Evolutionary conservation across 257 asterid species (phyloP).

Genomic region (Striga asiatica): DNA sequence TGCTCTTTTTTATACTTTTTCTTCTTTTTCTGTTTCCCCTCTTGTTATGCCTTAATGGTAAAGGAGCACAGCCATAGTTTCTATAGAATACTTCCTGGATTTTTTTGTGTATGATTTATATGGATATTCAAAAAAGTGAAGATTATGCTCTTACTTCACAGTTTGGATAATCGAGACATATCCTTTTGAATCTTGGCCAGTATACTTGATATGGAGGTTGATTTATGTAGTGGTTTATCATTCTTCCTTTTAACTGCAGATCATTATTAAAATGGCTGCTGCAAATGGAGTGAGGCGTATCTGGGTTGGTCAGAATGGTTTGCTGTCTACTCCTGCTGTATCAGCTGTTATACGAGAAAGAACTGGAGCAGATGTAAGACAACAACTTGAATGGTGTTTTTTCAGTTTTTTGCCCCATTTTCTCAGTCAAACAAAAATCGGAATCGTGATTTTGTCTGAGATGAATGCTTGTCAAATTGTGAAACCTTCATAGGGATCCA

Average conservation of each 20-base stretch:
- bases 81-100: too few relatives aligned
- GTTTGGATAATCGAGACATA: not conserved
- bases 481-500: conserved; percentile 62
- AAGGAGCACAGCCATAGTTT: too few relatives aligned
- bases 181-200: not conserved
- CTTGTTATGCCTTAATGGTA: too few relatives aligned
- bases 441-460: not conserved
- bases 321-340: conserved; percentile 94
- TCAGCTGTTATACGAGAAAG: conserved; percentile 86
- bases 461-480: not conserved
- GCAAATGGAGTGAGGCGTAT: conserved; percentile 90
- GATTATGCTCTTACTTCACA: too few relatives aligned
- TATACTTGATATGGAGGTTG: conserved; percentile 6
- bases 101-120: too few relatives aligned
- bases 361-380: conserved; percentile 71
- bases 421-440: not conserved
- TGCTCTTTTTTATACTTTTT: too few relatives aligned
- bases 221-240: conserved; percentile 6
- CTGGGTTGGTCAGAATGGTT: conserved; percentile 94
- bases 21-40: too few relatives aligned
- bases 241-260: conserved; percentile 31
- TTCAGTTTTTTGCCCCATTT: too few relatives aligned
- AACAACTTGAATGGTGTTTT: conserved; percentile 14
- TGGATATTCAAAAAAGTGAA: too few relatives aligned
- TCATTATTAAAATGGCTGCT: conserved; percentile 92